phyloP scores from a whole-genome alignment of 2,329 filamentous ascomycete species.

The Fulvia fulva region DNA sequence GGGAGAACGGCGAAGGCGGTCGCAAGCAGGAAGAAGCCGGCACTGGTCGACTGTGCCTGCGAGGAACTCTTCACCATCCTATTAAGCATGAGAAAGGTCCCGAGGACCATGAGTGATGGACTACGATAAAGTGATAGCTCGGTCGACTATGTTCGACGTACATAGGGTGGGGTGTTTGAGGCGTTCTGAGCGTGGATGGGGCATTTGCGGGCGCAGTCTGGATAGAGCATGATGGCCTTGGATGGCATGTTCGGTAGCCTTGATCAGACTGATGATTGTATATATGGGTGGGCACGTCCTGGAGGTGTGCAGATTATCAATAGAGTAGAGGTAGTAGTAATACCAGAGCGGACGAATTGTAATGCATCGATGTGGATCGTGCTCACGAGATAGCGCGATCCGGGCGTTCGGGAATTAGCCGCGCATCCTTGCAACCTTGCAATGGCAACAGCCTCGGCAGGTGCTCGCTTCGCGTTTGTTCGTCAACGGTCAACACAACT shows the following conservation, averaged over 20 bases:
- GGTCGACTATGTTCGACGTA: background rate
- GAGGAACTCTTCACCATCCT: constrained; percentile 45
- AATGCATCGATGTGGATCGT: background rate
- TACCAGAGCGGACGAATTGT: background rate
- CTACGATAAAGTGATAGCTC: background rate
- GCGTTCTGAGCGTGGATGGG: background rate
- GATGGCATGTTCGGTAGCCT: background rate
- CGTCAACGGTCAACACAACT: background rate
- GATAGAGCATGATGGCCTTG: background rate
- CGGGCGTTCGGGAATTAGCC: background rate
- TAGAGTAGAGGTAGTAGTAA: background rate
- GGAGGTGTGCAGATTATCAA: background rate
- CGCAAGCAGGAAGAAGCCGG: constrained; percentile 33
- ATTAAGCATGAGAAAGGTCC: constrained; percentile 46
- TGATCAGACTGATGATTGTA: background rate
- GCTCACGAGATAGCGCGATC: background rate
- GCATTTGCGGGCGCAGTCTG: background rate
- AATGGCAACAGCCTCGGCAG: background rate
- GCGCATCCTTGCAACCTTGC: background rate
- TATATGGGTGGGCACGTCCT: background rate
- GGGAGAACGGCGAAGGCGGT: constrained; percentile 42
- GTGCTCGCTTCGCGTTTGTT: background rate
- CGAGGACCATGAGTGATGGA: constrained; percentile 4
- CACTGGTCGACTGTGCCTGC: constrained; percentile 46
- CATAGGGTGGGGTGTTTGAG: background rate